Evolutionary conservation across 1,284 basidiomycete species (phyloP).

Genomic region (Omphalotus olearius): DNA sequence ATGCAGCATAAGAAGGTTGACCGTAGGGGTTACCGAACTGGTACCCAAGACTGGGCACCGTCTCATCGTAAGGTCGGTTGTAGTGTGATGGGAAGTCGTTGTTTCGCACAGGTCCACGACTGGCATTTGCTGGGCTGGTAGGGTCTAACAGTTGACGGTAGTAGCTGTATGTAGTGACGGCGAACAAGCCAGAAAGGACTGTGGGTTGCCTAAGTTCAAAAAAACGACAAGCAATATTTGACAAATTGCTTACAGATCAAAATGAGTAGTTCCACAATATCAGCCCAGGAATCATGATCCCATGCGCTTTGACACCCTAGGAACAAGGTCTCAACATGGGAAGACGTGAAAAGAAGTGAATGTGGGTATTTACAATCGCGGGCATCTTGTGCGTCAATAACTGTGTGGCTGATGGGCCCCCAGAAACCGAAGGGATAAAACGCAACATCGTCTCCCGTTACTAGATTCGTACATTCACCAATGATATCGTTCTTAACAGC

Average conservation of each 20-base stretch:
- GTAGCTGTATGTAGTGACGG: constrained; percentile 58
- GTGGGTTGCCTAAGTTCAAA: constrained; percentile 6
- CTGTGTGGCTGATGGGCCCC: constrained; percentile 35
- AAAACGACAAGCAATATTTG: background rate
- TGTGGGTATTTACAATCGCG: constrained; percentile 35
- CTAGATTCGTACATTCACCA: constrained; percentile 36
- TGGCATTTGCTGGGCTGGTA: constrained; percentile 26
- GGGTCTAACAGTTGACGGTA: constrained; percentile 72
- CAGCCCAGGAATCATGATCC: constrained; percentile 54
- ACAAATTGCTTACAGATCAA: constrained; percentile 38
- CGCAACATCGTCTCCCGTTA: constrained; percentile 29
- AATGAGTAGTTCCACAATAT: constrained; percentile 57
- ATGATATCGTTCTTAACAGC: constrained; percentile 46
- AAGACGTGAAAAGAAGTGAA: background rate
- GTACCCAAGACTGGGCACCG: constrained; percentile 14
- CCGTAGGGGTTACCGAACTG: constrained; percentile 11
- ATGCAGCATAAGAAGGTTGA: background rate
- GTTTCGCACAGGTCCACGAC: constrained; percentile 9
- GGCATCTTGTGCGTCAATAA: constrained; percentile 35
- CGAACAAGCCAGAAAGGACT: constrained; percentile 58
- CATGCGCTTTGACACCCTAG: constrained; percentile 55
- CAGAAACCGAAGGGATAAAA: constrained; percentile 36
- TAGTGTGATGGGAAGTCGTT: constrained; percentile 11
- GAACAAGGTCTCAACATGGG: constrained; percentile 10
- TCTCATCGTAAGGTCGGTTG: constrained; percentile 14